Evolutionary conservation across 148 eudicot species (phyloP).

Genomic region (Fagopyrum homotropicum): DNA sequence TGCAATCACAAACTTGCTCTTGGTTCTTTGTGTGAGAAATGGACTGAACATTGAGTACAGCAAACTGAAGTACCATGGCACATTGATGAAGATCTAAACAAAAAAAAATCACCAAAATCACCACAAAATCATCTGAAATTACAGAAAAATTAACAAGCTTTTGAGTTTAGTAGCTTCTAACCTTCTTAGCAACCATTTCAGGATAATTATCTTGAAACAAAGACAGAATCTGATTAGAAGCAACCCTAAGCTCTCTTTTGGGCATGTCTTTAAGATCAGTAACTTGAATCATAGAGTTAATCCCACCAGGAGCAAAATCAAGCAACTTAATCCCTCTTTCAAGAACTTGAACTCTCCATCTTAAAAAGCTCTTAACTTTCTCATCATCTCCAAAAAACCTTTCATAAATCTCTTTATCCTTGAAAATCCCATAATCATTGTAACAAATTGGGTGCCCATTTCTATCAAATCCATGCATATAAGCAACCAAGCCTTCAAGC

Average conservation of each 20-base stretch:
- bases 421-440: conserved; percentile 85
- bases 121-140: not conserved
- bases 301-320: conserved; percentile 72
- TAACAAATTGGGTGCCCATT: conserved; percentile 87
- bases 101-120: conserved; percentile 13
- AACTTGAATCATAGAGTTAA: conserved; percentile 81
- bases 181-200: conserved; percentile 96
- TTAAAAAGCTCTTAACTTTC: conserved; percentile 54
- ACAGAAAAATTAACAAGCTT: not conserved
- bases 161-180: not conserved
- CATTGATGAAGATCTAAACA: conserved; percentile 80
- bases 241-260: conserved; percentile 75
- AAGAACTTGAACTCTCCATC: conserved; percentile 96
- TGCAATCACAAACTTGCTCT: conserved; percentile 92
- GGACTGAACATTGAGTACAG: conserved; percentile 91
- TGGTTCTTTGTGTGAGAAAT: conserved; percentile 84
- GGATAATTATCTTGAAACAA: conserved; percentile 93
- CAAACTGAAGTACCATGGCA: conserved; percentile 93
- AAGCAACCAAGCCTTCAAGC: conserved; percentile 68
- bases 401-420: conserved; percentile 73
- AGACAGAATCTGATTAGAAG: conserved; percentile 74
- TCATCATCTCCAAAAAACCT: conserved; percentile 73
- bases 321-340: conserved; percentile 70
- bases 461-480: conserved; percentile 71
- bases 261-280: conserved; percentile 96